Conservation (phyloP, 2,329 filamentous ascomycete genomes). For the Ophiognomonia clavigignenti-juglandacearum region DNA sequence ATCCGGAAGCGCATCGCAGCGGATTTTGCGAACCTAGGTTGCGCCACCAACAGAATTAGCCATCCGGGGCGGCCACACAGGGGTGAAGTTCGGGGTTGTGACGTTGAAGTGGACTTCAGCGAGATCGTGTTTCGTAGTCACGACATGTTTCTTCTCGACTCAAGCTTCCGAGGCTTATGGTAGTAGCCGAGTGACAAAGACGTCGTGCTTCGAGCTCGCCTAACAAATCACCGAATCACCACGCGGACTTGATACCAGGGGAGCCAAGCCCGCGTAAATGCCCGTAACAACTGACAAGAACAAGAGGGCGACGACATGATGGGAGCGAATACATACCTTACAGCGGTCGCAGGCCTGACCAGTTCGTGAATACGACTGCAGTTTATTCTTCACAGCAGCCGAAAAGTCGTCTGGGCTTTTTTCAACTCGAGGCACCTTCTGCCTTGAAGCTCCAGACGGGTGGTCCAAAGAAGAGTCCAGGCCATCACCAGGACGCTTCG, state of each 20-base stretch:
- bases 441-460: slow-evolving; percentile 30
- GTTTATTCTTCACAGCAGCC: slow-evolving; percentile 49
- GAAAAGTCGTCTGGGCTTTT: slow-evolving; percentile 48
- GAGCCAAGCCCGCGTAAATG: too few relatives aligned
- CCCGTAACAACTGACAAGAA: too few relatives aligned
- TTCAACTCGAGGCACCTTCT: slow-evolving; percentile 46
- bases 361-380: slow-evolving; percentile 57
- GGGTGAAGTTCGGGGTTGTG: too few relatives aligned
- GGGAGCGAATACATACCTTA: slow-evolving; percentile 54
- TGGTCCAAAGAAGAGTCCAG: slow-evolving; percentile 26
- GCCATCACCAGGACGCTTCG: slow-evolving; percentile 39
- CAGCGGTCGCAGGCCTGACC: slow-evolving; percentile 87
- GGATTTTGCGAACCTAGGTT: slow-evolving; percentile 72
- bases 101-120: too few relatives aligned
- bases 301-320: background rate
- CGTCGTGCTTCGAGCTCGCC: too few relatives aligned
- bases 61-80: background rate
- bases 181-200: too few relatives aligned
- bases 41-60: too few relatives aligned
- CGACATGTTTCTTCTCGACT: too few relatives aligned
- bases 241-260: too few relatives aligned
- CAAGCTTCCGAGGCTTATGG: too few relatives aligned
- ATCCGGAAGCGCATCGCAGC: slow-evolving; percentile 74
- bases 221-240: too few relatives aligned
- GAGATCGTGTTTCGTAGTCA: too few relatives aligned